Evolutionary conservation across 805 yeast genomes (phyloP), one percentile per base, ranked within the genome.

Genomic region (Yarrowia hollandica): DNA sequence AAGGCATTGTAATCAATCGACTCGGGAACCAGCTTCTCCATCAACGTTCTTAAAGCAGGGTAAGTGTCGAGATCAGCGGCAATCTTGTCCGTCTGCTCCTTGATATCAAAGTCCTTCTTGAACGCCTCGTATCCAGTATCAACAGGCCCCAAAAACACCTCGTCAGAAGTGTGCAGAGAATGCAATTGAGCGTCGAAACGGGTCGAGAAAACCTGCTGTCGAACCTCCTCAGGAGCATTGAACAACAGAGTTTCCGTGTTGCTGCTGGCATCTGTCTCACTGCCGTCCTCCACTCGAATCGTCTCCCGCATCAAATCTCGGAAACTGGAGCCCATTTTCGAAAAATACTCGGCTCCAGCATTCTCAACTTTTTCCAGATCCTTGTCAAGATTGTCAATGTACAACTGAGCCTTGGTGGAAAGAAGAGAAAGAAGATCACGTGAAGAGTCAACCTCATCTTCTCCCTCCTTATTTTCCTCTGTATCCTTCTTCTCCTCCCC

Each of bases 361-460:
- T 79, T 80, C 69, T 91, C 97, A 7, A 89, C 83, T 57, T 76
- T 76, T 64, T 88, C 96, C 44, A 91, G 75, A 64, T 83, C 85
- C 63, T 80, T 73, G 69, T 90, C 97, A 62, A 91, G 76, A 7
- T 81, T 79, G 62, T 88, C 91, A 52, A 90, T 74, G 55, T 80
- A 82, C 44, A 77, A 78, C 64, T 86, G 89, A 7, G 90, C 84
- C 62, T 28, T 73, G 64, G 48, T 65, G 1, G 50, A 42, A 0
- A 23, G 55, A 2, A 31, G 46, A 12, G 34, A 62, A 37, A 14
- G 59, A 8, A 35, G 62, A n/a, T 61, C 42, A 37, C 61, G 60
- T 18, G 58, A 60, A 10, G 61, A 19, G 12, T 39, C 26, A 25
- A 26, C 39, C 1, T 33, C 10, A 0, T 7, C 15, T 19, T 22